A percentile compares a stretch with the other conserved stretches of the same genome.
These are phyloP conservation scores for Luzula sylvatica DNA, from an alignment of 176 grass and related monocot genomes.

Conservation along the genomic window DNA sequence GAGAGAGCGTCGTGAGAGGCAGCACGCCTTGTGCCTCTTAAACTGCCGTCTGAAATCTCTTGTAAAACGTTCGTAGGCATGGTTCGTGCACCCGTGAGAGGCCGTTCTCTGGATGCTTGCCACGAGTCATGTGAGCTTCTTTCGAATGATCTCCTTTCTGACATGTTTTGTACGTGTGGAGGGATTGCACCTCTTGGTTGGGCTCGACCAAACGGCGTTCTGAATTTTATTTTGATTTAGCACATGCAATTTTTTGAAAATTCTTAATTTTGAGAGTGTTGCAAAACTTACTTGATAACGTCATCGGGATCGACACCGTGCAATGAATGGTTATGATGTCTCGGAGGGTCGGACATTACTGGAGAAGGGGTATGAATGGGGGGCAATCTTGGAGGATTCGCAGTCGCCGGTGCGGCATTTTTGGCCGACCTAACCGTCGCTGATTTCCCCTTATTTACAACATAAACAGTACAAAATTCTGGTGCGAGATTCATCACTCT, in stretches of 20 bases:
- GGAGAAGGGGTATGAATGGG: no score
- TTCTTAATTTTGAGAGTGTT: not conserved
- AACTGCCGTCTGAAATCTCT: conserved; percentile 18
- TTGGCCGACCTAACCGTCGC: conserved; percentile 50
- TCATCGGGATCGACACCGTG: conserved; percentile 15
- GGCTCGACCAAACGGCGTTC: conserved; percentile 28
- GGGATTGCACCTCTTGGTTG: conserved; percentile 20
- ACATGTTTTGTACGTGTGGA: conserved; percentile 19
- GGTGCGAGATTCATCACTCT: conserved; percentile 44
- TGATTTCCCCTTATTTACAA: conserved; percentile 53
- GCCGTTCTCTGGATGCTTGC: conserved; percentile 46
- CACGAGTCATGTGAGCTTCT: conserved; percentile 20
- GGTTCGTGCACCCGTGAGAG: conserved; percentile 11
- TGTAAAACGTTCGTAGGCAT: conserved; percentile 4
- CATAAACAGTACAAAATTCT: conserved; percentile 83
- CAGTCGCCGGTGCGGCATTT: conserved; percentile 24
- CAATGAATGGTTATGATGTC: not conserved
- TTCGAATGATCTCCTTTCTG: conserved; percentile 38
- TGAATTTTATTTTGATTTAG: conserved; percentile 9
- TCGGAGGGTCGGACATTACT: not conserved
- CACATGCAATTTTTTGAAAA: not conserved
- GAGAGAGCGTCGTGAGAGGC: conserved; percentile 24
- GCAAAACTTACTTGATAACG: conserved; percentile 19
- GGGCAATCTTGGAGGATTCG: not conserved
- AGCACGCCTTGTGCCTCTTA: conserved; percentile 7